Percentiles rank a stretch among this genome's conserved stretches.
Evolutionary conservation across 1,284 basidiomycete genomes (phyloP).

Genomic region (Spongiforma sp.): DNA sequence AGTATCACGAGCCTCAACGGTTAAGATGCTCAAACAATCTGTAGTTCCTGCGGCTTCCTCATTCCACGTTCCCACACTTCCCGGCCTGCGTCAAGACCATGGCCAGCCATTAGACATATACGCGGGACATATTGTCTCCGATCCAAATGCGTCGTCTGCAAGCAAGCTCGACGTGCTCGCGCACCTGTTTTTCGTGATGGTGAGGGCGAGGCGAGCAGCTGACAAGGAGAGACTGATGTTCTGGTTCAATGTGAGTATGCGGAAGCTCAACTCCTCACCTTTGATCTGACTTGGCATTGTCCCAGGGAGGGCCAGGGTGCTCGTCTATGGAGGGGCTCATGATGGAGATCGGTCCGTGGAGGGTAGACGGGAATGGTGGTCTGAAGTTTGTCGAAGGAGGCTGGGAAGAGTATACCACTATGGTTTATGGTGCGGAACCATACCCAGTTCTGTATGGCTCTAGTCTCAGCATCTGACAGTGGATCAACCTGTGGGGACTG

Average conservation of each 20-base stretch:
- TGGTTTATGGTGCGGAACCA: slow-evolving; percentile 80
- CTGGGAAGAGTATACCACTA: slow-evolving; percentile 99
- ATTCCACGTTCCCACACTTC: slow-evolving; percentile 81
- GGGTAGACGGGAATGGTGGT: slow-evolving; percentile 80
- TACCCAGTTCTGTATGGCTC: slow-evolving; percentile 4
- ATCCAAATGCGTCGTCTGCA: slow-evolving; percentile 63
- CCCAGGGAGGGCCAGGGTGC: slow-evolving; percentile 92
- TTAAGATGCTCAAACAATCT: not conserved
- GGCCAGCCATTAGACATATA: slow-evolving; percentile 78
- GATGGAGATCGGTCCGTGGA: slow-evolving; percentile 98
- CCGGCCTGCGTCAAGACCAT: slow-evolving; percentile 75
- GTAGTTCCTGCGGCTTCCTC: slow-evolving; percentile 81
- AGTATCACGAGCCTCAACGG: slow-evolving; percentile 13
- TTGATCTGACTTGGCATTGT: not conserved
- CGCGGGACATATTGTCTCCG: slow-evolving; percentile 82
- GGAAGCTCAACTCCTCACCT: not conserved
- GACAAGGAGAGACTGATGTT: slow-evolving; percentile 91
- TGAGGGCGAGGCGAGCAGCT: slow-evolving; percentile 86
- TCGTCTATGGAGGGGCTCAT: slow-evolving; percentile 97
- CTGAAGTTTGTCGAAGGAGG: slow-evolving; percentile 85
- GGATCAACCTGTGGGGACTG: slow-evolving; percentile 97
- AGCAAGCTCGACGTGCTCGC: slow-evolving; percentile 65
- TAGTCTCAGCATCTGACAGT: slow-evolving; percentile 47
- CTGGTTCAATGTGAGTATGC: slow-evolving; percentile 88
- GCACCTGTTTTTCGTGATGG: slow-evolving; percentile 90